Evolutionary conservation across 2,329 filamentous ascomycete genomes (phyloP), one percentile per base, ranked within the genome.

Genomic region (Nigrospora sphaerica): DNA sequence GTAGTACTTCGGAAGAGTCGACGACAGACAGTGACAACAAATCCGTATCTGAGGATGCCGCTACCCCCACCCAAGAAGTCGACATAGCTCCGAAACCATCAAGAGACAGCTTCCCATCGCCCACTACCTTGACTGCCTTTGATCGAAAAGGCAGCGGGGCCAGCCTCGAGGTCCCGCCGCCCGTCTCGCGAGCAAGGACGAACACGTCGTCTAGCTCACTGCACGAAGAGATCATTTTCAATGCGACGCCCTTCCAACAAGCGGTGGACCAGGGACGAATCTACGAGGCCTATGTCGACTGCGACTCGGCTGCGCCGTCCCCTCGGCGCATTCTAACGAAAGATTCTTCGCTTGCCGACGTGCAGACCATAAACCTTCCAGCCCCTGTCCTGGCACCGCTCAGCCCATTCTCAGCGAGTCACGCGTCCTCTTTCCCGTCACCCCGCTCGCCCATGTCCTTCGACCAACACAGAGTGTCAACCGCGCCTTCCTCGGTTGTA

Each of bases 391-490:
- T 72, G 47, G 66, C 70, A 31, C 75, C 79, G n/a, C 61, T 78
- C 51, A 82, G 84, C 62, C 83, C 85, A 10, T 81, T 83, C 45
- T 78, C 86, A 36, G 77, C 80, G 49, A 76, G 78, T 43, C 75
- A 79, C 52, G 71, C 81, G 42, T 80, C 86, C 1, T 86, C 86
- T 0, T 75, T 83, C 58, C 77, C 85, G 1, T 89, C 86, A 6
- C 86, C 86, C 0, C 78, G 85, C 45, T 78, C 84, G 49, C 72
- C 82, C 48, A 71, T 86, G 64, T 83, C 80, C 4, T 82, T 87
- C 46, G 86, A 91, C 52, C 79, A 79, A 1, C 83, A 86, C 45
- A 78, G 84, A 17, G 78, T 89, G 28, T 87, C 85, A 6, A 90
- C 86, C 2, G 83, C 86, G 3, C 81, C 85, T 6, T 91, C 86